Conservation (phyloP, 2,329 filamentous ascomycete genomes). For the Nannizziopsis barbatae region DNA sequence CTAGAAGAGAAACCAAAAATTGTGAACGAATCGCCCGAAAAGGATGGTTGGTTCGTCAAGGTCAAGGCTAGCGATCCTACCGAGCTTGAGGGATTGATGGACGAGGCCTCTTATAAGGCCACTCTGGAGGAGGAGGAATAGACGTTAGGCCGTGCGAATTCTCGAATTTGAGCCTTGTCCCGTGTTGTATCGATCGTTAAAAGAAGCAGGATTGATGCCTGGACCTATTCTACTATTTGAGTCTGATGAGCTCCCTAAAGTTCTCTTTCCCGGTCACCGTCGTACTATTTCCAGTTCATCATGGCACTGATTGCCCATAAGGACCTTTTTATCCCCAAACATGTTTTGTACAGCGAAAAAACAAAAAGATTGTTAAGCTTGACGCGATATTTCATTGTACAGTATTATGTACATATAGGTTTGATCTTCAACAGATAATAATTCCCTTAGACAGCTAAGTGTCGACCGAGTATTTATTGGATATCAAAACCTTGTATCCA, state of each 20-base stretch:
- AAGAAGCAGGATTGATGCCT: too few relatives aligned
- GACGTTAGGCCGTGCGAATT: not conserved
- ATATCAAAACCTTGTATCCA: too few relatives aligned
- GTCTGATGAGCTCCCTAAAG: too few relatives aligned
- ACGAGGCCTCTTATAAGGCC: constrained; percentile 61
- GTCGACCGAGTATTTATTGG: too few relatives aligned
- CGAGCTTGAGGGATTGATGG: constrained; percentile 69
- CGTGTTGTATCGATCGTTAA: not conserved
- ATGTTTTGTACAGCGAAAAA: not conserved
- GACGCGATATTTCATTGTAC: not conserved
- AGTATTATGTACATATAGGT: not conserved
- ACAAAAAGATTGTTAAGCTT: not conserved
- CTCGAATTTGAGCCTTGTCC: not conserved
- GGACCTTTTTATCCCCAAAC: too few relatives aligned
- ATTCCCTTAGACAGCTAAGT: too few relatives aligned
- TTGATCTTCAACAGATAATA: not conserved
- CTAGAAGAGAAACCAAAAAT: constrained; percentile 76
- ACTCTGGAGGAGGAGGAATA: constrained; percentile 49
- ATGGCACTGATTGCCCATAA: too few relatives aligned
- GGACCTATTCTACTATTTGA: too few relatives aligned
- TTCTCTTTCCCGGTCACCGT: too few relatives aligned
- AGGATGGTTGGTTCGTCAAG: constrained; percentile 86
- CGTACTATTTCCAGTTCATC: too few relatives aligned
- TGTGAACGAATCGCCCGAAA: constrained; percentile 86
- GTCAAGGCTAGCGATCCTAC: constrained; percentile 60